Base-by-base conservation (phyloP, 2,329 filamentous ascomycete species). In the Penicillium sp. region DNA sequence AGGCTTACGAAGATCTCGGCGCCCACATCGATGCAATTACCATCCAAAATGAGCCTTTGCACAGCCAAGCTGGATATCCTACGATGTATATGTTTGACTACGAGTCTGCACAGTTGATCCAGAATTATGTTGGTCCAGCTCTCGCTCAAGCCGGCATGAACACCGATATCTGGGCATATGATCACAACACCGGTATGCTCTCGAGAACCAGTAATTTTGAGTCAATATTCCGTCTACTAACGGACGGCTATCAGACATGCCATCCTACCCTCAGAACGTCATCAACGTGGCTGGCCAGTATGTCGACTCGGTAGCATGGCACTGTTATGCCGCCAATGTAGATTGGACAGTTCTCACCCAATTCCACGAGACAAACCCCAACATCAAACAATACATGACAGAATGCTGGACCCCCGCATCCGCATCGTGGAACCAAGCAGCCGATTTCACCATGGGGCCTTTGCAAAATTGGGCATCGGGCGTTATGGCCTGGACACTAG, bases 301-400 rank as follows among this genome's bases (percentile, higher is more conserved):
- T 25, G 67, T 72, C 9, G 54, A 68, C 40, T 65, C 68, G 0
- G 71, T 71, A 1, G 72, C 72, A 3, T 75, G 72, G 73, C 73
- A 75, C 58, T 75, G 72, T 56, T 75, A 75, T 45, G 69, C 68
- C 0, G 59, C 62, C 16, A 62, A 71, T 34, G 68, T 72, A 21
- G 59, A 71, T 48, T 71, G 68, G 66, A 64, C 58, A 3, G 72
- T 75, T 5, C 62, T 75, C n/a, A 67, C 62, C 13, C 58, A 71
- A 45, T 72, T 75, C 55, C 65, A 72, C 53, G 56, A 63, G 40
- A 59, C 58, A 31, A 73, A 68, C 46, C 70, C 72, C 0, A 60
- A 65, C 8, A 63, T 64, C 2, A 65, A 65, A 6, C 73, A 75
- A 48, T 74, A 73, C 58, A 74, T 75, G 72, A 74, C 71, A 7